Percentiles rank a stretch among this genome's conserved stretches.
phyloP scores from a whole-genome alignment of 2,329 filamentous ascomycete species.

The Fusarium sororula region DNA sequence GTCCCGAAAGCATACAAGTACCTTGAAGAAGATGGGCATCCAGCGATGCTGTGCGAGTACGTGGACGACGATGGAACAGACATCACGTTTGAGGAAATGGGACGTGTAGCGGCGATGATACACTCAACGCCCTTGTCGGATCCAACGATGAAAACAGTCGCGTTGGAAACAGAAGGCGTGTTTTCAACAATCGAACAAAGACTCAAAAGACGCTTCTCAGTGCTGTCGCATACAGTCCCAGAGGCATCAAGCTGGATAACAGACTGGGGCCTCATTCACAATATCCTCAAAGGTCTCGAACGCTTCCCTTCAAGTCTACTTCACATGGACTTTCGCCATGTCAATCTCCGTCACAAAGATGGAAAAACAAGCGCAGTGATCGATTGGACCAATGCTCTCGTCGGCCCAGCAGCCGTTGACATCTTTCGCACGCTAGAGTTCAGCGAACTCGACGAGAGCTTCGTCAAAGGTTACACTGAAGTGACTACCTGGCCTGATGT shows the following conservation, averaged over 20 bases:
- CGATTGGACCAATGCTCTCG: slow-evolving; percentile 12
- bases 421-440: slow-evolving; percentile 13
- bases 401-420: slow-evolving; percentile 2
- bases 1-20: not conserved
- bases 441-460: not conserved
- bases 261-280: not conserved
- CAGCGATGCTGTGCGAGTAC: slow-evolving; percentile 15
- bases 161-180: not conserved
- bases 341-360: not conserved
- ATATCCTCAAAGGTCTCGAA: not conserved
- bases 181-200: slow-evolving; percentile 1
- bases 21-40: not conserved
- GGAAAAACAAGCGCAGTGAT: slow-evolving; percentile 1
- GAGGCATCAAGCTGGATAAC: not conserved
- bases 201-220: not conserved
- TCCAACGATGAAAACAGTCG: not conserved
- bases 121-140: not conserved
- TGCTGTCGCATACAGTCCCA: not conserved
- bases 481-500: rapidly evolving
- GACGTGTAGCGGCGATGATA: slow-evolving; percentile 2
- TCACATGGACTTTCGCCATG: slow-evolving; percentile 16
- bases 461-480: not conserved
- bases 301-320: not conserved
- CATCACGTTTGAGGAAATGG: not conserved
- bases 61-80: slow-evolving; percentile 1